A percentile compares a stretch with the other conserved stretches of the same genome.
phyloP scores from a whole-genome alignment of 345 rosid genomes.

The Lumnitzera racemosa region DNA sequence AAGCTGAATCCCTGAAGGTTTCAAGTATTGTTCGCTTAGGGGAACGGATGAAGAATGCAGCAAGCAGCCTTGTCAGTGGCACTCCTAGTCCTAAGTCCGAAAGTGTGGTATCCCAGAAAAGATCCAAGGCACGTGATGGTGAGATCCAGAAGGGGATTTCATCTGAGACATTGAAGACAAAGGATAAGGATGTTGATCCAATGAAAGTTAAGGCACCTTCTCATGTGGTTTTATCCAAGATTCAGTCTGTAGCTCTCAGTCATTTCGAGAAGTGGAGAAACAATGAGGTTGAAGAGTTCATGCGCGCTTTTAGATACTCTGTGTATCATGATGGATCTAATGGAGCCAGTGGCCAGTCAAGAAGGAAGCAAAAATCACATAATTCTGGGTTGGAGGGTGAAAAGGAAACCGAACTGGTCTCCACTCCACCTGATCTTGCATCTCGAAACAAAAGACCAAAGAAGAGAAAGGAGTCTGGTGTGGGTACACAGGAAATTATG shows the following conservation, averaged over 20 bases:
- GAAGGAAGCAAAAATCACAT: conserved; percentile 29
- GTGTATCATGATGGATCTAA: conserved; percentile 32
- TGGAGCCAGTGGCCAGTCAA: conserved; percentile 18
- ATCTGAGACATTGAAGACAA: conserved; percentile 21
- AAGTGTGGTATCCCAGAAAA: conserved; percentile 11
- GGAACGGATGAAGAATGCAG: conserved; percentile 22
- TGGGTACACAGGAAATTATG: background rate
- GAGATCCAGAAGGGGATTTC: conserved; percentile 15
- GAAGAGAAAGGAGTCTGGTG: conserved; percentile 18
- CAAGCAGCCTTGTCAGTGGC: conserved; percentile 16
- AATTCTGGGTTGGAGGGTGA: conserved; percentile 13
- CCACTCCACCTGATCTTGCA: conserved; percentile 12
- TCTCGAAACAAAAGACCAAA: conserved; percentile 13
- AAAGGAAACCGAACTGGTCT: conserved; percentile 20
- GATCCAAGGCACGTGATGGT: conserved; percentile 14
- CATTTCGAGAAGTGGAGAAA: conserved; percentile 26
- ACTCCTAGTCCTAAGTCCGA: conserved; percentile 6
- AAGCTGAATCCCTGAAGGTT: conserved; percentile 21
- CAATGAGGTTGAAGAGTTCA: conserved; percentile 41
- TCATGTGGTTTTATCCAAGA: conserved; percentile 36
- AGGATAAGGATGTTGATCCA: conserved; percentile 20
- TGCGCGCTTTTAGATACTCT: conserved; percentile 59
- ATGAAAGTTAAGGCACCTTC: conserved; percentile 39
- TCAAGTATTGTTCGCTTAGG: conserved; percentile 21
- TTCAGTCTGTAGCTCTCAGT: conserved; percentile 45